These are phyloP conservation scores for Orobanche coerulescens DNA, from an alignment of 257 asterid genomes.

Conservation along the genomic window DNA sequence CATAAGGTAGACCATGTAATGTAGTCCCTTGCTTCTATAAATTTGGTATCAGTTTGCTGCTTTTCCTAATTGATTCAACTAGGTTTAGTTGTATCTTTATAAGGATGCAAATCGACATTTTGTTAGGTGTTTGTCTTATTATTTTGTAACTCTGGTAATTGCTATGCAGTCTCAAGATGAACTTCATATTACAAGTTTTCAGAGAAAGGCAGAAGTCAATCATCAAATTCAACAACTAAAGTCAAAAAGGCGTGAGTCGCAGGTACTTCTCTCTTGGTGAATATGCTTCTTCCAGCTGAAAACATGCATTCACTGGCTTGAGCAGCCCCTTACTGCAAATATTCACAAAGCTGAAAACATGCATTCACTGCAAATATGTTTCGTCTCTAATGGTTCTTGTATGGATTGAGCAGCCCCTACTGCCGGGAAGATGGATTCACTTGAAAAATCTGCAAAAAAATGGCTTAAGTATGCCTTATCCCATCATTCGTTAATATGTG, in stretches of 20 bases:
- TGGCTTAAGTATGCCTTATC: too few species aligned
- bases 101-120: slow-evolving; percentile 9
- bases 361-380: too few species aligned
- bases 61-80: background rate
- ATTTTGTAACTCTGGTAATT: slow-evolving; percentile 7
- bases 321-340: too few species aligned
- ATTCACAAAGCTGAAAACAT: too few species aligned
- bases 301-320: slow-evolving; percentile 16
- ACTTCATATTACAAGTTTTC: slow-evolving; percentile 68
- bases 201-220: slow-evolving; percentile 90
- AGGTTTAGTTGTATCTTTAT: background rate
- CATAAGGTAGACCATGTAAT: slow-evolving; percentile 65
- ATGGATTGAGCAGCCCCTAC: too few species aligned
- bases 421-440: too few species aligned
- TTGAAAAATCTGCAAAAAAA: too few species aligned
- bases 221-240: slow-evolving; percentile 93
- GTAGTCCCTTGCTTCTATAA: slow-evolving; percentile 15
- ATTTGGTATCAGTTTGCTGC: slow-evolving; percentile 11
- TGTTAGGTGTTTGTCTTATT: background rate
- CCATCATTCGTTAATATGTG: too few species aligned
- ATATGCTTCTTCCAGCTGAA: background rate
- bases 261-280: slow-evolving; percentile 36
- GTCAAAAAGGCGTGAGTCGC: slow-evolving; percentile 95
- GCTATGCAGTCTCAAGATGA: slow-evolving; percentile 73
- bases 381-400: too few species aligned